Evolutionary conservation across 1,284 basidiomycete genomes (phyloP), one percentile per base, ranked within the genome.

Genomic region (Rhodotorula mucilaginosa): DNA sequence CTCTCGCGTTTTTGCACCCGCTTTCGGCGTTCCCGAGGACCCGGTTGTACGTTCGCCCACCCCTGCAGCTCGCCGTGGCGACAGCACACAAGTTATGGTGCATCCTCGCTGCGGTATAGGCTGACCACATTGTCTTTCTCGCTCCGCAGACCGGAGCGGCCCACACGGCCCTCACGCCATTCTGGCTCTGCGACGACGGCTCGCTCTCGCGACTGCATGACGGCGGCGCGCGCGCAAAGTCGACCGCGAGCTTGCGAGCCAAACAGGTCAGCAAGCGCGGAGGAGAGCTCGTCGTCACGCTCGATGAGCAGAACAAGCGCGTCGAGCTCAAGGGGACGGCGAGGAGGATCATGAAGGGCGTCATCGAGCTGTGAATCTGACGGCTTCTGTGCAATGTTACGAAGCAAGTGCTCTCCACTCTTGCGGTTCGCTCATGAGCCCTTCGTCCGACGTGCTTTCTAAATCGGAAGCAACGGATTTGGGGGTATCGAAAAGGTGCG

Each of bases 1-100:
- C 39, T 86, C 86, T 19, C 84, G 87, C 5, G 85, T 87, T 81
- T 87, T 88, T 72, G 81, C 83, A 2, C 85, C 85, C 3, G 58
- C 81, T 13, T 73, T 76, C 12, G 84, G 82, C 0, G 63, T 83
- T 1, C 79, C 80, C 2, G 87, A 88, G 78, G 87, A 88, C 74
- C 84, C 83, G 19, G 87, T 87, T 3, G 68, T 73, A 13, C 31
- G 71, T 62, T 21, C 29, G 29, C 26, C 15, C 4, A 56, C 59
- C 29, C 44, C 48, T 23, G 19, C n/a, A 23, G 23, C 48, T 34
- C 34, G 12, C 26, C 26, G 26, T 26, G 26, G 26, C 26, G 26
- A 26, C 26, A 26, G 26, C 26, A 26, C 26, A 26, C 26, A 26
- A 8, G 34, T 8, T 34, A 34, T 34, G 34, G 4, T 34, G 34